A percentile compares a stretch with the other conserved stretches of the same genome.
These are phyloP conservation scores for Aspergillus melleus DNA, from an alignment of 2,329 filamentous ascomycete genomes.

Conservation along the genomic window DNA sequence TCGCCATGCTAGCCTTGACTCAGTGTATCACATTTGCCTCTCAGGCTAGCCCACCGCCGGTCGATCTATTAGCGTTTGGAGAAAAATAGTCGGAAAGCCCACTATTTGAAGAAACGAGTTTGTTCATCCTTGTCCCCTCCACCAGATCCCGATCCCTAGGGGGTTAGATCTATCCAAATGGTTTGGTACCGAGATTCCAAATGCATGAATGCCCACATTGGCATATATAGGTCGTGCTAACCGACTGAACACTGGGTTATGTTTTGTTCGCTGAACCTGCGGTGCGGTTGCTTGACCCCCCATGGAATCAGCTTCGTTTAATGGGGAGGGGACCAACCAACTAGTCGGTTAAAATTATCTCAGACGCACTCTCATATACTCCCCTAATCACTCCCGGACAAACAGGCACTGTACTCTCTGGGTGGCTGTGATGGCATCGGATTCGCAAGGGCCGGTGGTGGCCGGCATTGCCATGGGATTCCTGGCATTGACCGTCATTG, in stretches of 20 bases:
- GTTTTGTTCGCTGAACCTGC: background rate
- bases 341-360: too few relatives aligned
- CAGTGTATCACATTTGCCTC: background rate
- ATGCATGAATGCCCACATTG: background rate
- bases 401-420: background rate
- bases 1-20: background rate
- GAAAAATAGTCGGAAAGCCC: background rate
- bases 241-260: background rate
- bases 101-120: background rate
- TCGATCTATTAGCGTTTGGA: background rate
- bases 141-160: background rate
- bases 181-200: background rate
- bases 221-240: background rate
- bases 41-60: background rate
- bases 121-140: background rate
- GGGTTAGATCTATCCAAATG: background rate
- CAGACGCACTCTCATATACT: background rate
- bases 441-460: conserved; percentile 37
- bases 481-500: conserved; percentile 38
- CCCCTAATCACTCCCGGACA: background rate
- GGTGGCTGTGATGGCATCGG: conserved; percentile 4
- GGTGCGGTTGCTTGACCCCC: background rate
- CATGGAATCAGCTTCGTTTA: background rate
- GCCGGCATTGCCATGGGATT: conserved; percentile 39
- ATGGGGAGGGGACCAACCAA: background rate